Conservation (phyloP, 495 filamentous ascomycete genomes). For the Xylaria venustula region DNA sequence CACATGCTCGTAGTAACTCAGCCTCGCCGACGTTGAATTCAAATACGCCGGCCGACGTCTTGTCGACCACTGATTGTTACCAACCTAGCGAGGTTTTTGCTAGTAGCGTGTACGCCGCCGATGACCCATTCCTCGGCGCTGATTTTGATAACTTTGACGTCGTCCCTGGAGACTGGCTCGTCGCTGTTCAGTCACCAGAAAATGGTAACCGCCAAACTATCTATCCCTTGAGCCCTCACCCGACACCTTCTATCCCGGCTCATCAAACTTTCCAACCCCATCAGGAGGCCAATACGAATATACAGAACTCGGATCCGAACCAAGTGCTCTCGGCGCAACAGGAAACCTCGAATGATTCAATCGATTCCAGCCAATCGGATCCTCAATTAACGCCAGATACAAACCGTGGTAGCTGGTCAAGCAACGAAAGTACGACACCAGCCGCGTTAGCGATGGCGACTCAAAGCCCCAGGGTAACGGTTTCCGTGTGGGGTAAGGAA, state of each 20-base stretch:
- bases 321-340: slow-evolving; percentile 14
- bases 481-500: slow-evolving; percentile 48
- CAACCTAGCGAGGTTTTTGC: slow-evolving; percentile 36
- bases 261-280: slow-evolving; percentile 15
- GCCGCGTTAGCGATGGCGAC: slow-evolving; percentile 34
- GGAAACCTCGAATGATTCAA: slow-evolving; percentile 27
- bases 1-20: slow-evolving; percentile 36
- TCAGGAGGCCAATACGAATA: slow-evolving; percentile 16
- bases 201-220: slow-evolving; percentile 12
- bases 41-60: slow-evolving; percentile 43
- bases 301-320: slow-evolving; percentile 9
- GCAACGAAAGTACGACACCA: slow-evolving; percentile 44
- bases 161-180: slow-evolving; percentile 1
- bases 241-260: slow-evolving; percentile 28
- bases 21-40: slow-evolving; percentile 39
- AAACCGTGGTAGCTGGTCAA: slow-evolving; percentile 46
- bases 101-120: slow-evolving; percentile 30
- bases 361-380: slow-evolving; percentile 25
- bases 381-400: slow-evolving; percentile 48
- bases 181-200: slow-evolving; percentile 25
- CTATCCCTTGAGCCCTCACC: slow-evolving; percentile 33
- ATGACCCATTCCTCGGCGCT: slow-evolving; percentile 42
- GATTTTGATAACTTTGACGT: slow-evolving; percentile 11
- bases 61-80: slow-evolving; percentile 40
- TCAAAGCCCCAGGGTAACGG: slow-evolving; percentile 48